Evolutionary conservation across 108 stramenopile genomes (phyloP).

Genomic region (Skeletonema costatum): DNA sequence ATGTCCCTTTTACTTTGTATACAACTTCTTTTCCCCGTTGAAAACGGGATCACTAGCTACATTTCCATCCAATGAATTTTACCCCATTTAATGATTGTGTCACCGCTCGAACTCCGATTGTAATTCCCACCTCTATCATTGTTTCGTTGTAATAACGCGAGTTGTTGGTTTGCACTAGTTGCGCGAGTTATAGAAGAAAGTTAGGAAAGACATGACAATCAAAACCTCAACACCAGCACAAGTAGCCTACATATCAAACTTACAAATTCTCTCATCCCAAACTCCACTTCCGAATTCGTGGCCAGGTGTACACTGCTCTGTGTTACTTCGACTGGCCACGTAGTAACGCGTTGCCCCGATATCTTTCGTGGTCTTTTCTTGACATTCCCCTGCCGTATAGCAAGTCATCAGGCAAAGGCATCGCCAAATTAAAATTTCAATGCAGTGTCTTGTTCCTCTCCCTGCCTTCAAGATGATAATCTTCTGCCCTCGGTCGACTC

Average conservation of each 20-base stretch:
- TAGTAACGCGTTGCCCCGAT: constrained; percentile 20
- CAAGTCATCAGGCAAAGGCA: constrained; percentile 45
- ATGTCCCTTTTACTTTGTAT: background rate
- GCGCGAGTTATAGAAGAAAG: background rate
- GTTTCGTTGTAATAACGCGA: constrained; percentile 38
- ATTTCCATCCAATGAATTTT: background rate
- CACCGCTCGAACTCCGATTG: background rate
- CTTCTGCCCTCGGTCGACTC: constrained; percentile 77
- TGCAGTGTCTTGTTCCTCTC: constrained; percentile 54
- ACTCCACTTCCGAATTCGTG: constrained; percentile 47
- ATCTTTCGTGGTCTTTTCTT: background rate
- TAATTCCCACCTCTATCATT: constrained; percentile 35
- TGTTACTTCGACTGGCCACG: constrained; percentile 22
- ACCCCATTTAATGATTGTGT: background rate
- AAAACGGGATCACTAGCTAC: background rate
- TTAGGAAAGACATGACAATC: background rate
- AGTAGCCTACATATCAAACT: constrained; percentile 15
- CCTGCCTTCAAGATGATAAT: constrained; percentile 63
- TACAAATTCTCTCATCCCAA: constrained; percentile 53
- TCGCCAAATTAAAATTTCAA: constrained; percentile 59
- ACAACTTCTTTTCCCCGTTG: background rate
- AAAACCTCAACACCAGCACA: background rate
- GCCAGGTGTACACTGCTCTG: constrained; percentile 39
- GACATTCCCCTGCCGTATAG: constrained; percentile 8
- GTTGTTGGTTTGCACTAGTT: constrained; percentile 40